Conservation (phyloP, 148 eudicot genomes). For the Fagopyrum tataricum region DNA sequence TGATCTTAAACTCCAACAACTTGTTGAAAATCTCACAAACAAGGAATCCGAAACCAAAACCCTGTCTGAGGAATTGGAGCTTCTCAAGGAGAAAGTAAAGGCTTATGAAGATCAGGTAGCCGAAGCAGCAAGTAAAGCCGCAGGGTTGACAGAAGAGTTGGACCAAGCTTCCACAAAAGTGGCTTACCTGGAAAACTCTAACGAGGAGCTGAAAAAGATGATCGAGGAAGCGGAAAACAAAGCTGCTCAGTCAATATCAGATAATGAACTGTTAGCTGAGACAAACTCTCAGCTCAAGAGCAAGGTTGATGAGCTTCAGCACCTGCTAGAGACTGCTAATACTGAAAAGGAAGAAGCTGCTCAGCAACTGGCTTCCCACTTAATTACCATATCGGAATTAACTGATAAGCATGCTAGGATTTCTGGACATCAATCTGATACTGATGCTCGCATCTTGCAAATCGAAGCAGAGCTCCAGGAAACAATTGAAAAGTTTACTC, state of each 20-base stretch:
- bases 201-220: slow-evolving; percentile 53
- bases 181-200: slow-evolving; percentile 42
- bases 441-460: slow-evolving; percentile 48
- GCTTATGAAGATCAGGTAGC: slow-evolving; percentile 48
- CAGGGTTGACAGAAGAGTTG: slow-evolving; percentile 42
- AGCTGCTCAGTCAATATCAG: slow-evolving; percentile 46
- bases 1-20: slow-evolving; percentile 45
- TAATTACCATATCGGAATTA: slow-evolving; percentile 57
- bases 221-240: slow-evolving; percentile 53
- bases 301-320: slow-evolving; percentile 63
- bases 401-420: slow-evolving; percentile 59
- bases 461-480: slow-evolving; percentile 47
- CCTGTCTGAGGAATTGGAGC: slow-evolving; percentile 41
- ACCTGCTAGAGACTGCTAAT: slow-evolving; percentile 30
- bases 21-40: slow-evolving; percentile 25
- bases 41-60: slow-evolving; percentile 60
- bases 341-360: slow-evolving; percentile 56
- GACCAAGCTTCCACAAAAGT: slow-evolving; percentile 32
- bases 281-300: slow-evolving; percentile 55
- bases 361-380: slow-evolving; percentile 62
- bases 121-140: slow-evolving; percentile 42
- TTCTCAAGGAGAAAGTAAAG: slow-evolving; percentile 49
- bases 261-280: slow-evolving; percentile 52
- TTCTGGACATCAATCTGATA: slow-evolving; percentile 44
- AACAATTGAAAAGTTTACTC: slow-evolving; percentile 34